Base-by-base conservation (phyloP, 176 grass and related monocot species). In the Musa acuminata region DNA sequence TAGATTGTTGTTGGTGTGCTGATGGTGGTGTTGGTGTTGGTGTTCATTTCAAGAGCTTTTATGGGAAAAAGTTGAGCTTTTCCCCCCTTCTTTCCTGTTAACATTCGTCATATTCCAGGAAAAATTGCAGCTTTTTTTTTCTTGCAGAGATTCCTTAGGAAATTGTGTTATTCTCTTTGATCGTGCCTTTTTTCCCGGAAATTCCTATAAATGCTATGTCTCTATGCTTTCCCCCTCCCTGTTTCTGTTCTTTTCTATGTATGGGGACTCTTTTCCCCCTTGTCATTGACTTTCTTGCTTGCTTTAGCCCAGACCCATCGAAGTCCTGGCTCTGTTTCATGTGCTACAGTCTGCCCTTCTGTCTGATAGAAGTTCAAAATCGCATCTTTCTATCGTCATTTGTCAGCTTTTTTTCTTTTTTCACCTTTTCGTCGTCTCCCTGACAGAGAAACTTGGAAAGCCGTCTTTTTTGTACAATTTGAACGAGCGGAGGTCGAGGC, bases 91-190 rank as follows among this genome's bases (percentile, higher is more conserved):
- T 62, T 67, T 51, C 8, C 14, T 9, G 43, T 70, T 19, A 70
- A 20, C 43, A 20, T 51, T 70, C 8, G 14, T 50, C 35, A n/a
- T 51, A 50, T 75, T 81, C 66, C 49, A 53, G 77, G 67, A 81
- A 81, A 57, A 71, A 49, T 48, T 84, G 64, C 78, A 65, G 78
- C 78, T 55, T 81, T 73, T 23, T 25, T 69, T 63, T 73, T 23
- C 49, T 69, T 63, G 64, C 62, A 22, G 78, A 49, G 29, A 49
- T 69, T 69, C 66, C 66, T 69, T 71, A 67, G 57, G 69, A 14
- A 67, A 70, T 49, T 60, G 23, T 62, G 67, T 75, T 71, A 62
- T 75, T 80, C 67, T 55, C 67, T 78, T 77, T 20, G 49, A 73
- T 77, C 48, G 73, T 78, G 75, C 23, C 53, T 73, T 72, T 85